Conservation (phyloP, 2,329 filamentous ascomycete genomes). For the Penicillium hordei region DNA sequence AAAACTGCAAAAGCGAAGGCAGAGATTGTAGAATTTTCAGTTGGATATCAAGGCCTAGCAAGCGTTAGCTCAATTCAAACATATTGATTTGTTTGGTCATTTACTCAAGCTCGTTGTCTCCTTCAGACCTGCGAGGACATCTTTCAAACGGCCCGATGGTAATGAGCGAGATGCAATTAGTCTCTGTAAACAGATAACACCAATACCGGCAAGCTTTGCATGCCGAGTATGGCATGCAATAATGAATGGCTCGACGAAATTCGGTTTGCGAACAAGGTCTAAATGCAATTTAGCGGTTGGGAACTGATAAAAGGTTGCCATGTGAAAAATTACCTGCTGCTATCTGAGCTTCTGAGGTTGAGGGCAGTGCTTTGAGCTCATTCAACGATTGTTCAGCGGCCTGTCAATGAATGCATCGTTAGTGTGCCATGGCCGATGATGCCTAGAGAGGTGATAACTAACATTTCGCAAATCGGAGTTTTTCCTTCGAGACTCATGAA, state of each 20-base stretch:
- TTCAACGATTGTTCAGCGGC: slow-evolving; percentile 91
- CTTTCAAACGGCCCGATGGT: slow-evolving; percentile 74
- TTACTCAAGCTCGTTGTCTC: slow-evolving; percentile 72
- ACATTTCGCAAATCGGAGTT: slow-evolving; percentile 81
- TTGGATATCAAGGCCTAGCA: slow-evolving; percentile 74
- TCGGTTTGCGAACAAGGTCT: slow-evolving; percentile 80
- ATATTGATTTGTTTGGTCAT: slow-evolving; percentile 27
- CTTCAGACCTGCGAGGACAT: slow-evolving; percentile 83
- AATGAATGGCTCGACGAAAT: slow-evolving; percentile 91
- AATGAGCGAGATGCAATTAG: slow-evolving; percentile 80
- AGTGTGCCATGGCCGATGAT: slow-evolving; percentile 18
- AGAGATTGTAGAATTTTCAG: slow-evolving; percentile 93
- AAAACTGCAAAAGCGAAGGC: slow-evolving; percentile 86
- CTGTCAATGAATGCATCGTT: slow-evolving; percentile 47
- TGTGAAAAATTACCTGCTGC: slow-evolving; percentile 58
- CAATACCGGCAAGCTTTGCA: slow-evolving; percentile 83
- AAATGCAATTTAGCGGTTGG: slow-evolving; percentile 22
- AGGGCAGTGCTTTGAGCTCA: slow-evolving; percentile 75
- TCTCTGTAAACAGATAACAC: slow-evolving; percentile 83
- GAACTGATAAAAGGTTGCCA: background rate
- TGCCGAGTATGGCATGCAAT: slow-evolving; percentile 89
- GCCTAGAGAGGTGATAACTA: slow-evolving; percentile 16
- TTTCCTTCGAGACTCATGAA: slow-evolving; percentile 95
- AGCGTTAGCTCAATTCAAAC: slow-evolving; percentile 22
- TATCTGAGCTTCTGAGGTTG: slow-evolving; percentile 73